Evolutionary conservation across 2,329 filamentous ascomycete species (phyloP).

Genomic region (Claviceps pusilla): DNA sequence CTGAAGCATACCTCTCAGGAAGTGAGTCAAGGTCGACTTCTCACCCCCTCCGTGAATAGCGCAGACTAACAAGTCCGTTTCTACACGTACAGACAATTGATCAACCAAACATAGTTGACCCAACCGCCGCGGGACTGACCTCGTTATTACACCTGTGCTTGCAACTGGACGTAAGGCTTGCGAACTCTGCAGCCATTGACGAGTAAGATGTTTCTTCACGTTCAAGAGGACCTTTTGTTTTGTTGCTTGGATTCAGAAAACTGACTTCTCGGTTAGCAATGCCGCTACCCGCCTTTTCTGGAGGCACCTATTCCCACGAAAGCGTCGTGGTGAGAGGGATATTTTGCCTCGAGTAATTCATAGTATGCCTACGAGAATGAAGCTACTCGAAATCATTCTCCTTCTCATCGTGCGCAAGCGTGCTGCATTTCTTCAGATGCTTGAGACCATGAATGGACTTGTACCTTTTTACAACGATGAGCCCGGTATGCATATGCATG

Average conservation of each 20-base stretch:
- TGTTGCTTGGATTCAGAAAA: background rate
- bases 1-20: constrained; percentile 27
- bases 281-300: constrained; percentile 36
- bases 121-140: constrained; percentile 16
- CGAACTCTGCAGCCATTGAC: constrained; percentile 12
- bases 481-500: constrained; percentile 18
- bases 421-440: constrained; percentile 31
- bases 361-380: constrained; percentile 38
- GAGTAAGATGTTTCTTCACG: constrained; percentile 8
- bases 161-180: constrained; percentile 13
- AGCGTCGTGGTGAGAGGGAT: constrained; percentile 3
- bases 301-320: constrained; percentile 48
- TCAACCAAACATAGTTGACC: constrained; percentile 14
- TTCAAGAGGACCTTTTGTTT: background rate
- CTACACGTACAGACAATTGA: constrained; percentile 12
- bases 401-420: constrained; percentile 37
- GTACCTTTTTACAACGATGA: constrained; percentile 25
- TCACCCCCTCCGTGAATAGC: background rate
- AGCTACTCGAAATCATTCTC: constrained; percentile 46
- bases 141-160: constrained; percentile 18
- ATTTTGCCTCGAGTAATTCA: constrained; percentile 30
- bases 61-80: background rate
- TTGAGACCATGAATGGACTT: constrained; percentile 25
- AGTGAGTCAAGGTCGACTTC: constrained; percentile 13
- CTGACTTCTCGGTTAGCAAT: constrained; percentile 11